Percentiles rank a stretch among this genome's conserved stretches.
Conservation (phyloP, 352 stramenopile species). For the Phytophthora meadii region DNA sequence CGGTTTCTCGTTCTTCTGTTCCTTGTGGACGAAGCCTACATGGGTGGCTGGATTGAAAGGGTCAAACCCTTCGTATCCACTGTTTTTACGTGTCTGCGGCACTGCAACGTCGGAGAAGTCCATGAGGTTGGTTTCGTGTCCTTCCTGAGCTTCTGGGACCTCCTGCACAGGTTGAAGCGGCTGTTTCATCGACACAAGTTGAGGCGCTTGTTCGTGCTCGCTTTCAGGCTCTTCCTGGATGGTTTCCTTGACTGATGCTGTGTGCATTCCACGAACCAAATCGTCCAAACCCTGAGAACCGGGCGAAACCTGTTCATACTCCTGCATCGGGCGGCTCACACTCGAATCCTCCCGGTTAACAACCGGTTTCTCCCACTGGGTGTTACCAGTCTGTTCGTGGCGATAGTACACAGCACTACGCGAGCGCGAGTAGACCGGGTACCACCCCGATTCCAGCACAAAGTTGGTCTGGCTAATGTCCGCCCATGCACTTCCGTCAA, state of each 20-base stretch:
- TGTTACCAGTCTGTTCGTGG: conserved; percentile 65
- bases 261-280: conserved; percentile 33
- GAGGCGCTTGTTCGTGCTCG: conserved; percentile 29
- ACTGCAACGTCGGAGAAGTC: conserved; percentile 73
- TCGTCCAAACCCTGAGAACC: conserved; percentile 40
- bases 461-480: conserved; percentile 86
- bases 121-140: conserved; percentile 59
- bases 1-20: conserved; percentile 35
- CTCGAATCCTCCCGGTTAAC: conserved; percentile 55
- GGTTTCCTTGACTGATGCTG: conserved; percentile 26
- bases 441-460: conserved; percentile 79
- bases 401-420: conserved; percentile 79
- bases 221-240: conserved; percentile 33
- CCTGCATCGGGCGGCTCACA: conserved; percentile 38
- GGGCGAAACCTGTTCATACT: conserved; percentile 44
- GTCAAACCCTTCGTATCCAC: conserved; percentile 44
- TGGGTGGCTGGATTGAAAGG: conserved; percentile 47
- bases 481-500: conserved; percentile 74
- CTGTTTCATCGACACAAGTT: conserved; percentile 37
- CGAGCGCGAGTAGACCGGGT: conserved; percentile 81
- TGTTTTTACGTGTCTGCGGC: conserved; percentile 20
- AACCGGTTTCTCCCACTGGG: conserved; percentile 81
- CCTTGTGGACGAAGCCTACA: conserved; percentile 21
- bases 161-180: conserved; percentile 41
- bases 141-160: conserved; percentile 29